Evolutionary conservation across 129 eudicot species (phyloP).

Genomic region (Heracleum sosnowskyi): DNA sequence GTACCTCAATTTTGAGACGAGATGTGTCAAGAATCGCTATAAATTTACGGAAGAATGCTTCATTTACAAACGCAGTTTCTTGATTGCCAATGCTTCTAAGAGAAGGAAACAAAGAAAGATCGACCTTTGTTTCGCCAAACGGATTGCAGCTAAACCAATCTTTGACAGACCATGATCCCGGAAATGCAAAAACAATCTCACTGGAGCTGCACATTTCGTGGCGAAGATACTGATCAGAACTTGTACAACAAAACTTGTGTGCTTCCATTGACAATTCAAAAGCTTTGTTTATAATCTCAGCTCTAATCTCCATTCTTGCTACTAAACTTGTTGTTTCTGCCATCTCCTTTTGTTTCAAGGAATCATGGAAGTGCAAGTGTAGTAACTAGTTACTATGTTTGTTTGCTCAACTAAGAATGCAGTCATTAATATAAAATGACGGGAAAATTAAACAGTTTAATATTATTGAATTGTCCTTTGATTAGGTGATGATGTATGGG

Average conservation of each 20-base stretch:
- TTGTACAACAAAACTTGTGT: slow-evolving; percentile 28
- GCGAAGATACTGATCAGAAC: slow-evolving; percentile 22
- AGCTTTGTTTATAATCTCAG: slow-evolving; percentile 46
- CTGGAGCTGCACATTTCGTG: slow-evolving; percentile 19
- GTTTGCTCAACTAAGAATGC: neutral
- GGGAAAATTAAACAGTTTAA: too few species aligned
- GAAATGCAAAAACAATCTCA: slow-evolving; percentile 48
- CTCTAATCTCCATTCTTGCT: slow-evolving; percentile 34
- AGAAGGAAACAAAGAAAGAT: slow-evolving; percentile 48
- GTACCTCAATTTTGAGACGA: slow-evolving; percentile 47
- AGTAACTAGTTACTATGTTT: neutral
- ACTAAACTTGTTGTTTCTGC: slow-evolving; percentile 27
- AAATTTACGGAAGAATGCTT: slow-evolving; percentile 47
- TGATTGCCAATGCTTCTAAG: slow-evolving; percentile 53
- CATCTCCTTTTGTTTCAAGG: neutral
- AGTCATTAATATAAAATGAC: too few species aligned
- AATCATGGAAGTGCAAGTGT: neutral
- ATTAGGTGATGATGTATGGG: neutral
- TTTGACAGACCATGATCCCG: slow-evolving; percentile 51
- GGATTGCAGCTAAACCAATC: slow-evolving; percentile 43
- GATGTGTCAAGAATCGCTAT: slow-evolving; percentile 30
- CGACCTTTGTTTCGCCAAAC: slow-evolving; percentile 52
- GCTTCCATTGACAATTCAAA: slow-evolving; percentile 44
- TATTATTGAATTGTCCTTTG: too few species aligned
- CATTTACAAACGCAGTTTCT: slow-evolving; percentile 47